Percentiles rank a stretch among this genome's conserved stretches.
phyloP scores from a whole-genome alignment of 2,329 filamentous ascomycete species.

The Verticillium nonalfalfae region DNA sequence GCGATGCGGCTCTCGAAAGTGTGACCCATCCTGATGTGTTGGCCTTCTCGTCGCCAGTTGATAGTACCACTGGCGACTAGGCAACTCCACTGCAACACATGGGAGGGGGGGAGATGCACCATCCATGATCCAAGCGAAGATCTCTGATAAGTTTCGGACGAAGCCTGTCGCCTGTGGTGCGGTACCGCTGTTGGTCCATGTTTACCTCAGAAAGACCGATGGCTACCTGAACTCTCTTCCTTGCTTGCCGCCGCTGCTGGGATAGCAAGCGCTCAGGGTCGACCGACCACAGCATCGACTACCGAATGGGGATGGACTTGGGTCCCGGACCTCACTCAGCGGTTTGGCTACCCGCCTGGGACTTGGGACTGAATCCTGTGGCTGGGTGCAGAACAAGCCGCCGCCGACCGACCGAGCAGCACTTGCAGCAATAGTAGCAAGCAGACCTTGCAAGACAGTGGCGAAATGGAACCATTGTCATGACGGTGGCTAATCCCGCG shows the following conservation, averaged over 20 bases:
- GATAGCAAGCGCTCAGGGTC: background rate
- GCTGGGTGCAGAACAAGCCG: background rate
- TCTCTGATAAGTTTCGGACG: constrained; percentile 36
- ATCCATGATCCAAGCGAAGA: constrained; percentile 34
- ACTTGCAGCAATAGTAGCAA: background rate
- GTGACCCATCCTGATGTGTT: constrained; percentile 81
- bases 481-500: constrained; percentile 25
- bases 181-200: background rate
- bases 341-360: background rate
- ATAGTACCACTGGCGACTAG: constrained; percentile 57
- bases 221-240: background rate
- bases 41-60: constrained; percentile 81
- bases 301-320: background rate
- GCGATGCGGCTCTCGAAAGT: constrained; percentile 62
- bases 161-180: constrained; percentile 9
- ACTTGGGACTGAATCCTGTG: background rate
- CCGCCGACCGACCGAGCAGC: background rate
- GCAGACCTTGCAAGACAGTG: constrained; percentile 23
- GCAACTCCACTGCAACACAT: constrained; percentile 55
- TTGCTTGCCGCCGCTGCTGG: background rate
- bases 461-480: constrained; percentile 33
- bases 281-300: background rate
- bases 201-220: background rate
- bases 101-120: constrained; percentile 35
- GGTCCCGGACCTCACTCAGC: background rate